Percentiles rank a stretch among this genome's conserved stretches.
Evolutionary conservation across 306 rosid species (phyloP).

Genomic region (Nissolia schottii): DNA sequence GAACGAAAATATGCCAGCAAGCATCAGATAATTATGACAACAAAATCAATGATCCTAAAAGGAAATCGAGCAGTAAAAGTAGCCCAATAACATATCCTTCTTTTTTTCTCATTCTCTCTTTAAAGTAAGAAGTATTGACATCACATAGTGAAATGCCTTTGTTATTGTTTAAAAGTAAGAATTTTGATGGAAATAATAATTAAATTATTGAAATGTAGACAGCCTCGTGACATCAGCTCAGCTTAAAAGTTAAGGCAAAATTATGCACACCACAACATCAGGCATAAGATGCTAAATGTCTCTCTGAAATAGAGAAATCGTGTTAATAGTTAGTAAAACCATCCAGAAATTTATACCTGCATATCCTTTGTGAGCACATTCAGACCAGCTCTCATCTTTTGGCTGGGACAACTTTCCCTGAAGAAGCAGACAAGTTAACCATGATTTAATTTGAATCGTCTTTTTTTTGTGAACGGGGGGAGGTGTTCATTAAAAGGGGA

Average conservation of each 20-base stretch:
- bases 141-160: not conserved
- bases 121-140: not conserved
- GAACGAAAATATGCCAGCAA: not conserved
- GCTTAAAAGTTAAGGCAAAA: not conserved
- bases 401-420: constrained; percentile 48
- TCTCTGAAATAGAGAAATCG: constrained; percentile 10
- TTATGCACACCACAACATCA: not conserved
- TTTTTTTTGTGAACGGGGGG: not conserved
- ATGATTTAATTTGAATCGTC: not conserved
- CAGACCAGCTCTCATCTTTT: constrained; percentile 54
- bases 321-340: not conserved
- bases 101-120: not conserved
- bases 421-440: constrained; percentile 14
- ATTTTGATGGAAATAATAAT: not conserved
- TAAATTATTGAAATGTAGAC: not conserved
- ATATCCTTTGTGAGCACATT: constrained; percentile 77
- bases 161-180: not conserved
- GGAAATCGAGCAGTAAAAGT: not conserved
- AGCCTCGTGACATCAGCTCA: not conserved
- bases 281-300: not conserved
- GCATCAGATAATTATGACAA: not conserved
- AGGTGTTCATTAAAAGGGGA: not conserved
- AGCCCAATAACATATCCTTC: too few relatives aligned
- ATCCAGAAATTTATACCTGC: constrained; percentile 55
- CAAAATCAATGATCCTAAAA: not conserved